Conservation (phyloP, 1,284 basidiomycete genomes). For the Boletus albobrunnescens region DNA sequence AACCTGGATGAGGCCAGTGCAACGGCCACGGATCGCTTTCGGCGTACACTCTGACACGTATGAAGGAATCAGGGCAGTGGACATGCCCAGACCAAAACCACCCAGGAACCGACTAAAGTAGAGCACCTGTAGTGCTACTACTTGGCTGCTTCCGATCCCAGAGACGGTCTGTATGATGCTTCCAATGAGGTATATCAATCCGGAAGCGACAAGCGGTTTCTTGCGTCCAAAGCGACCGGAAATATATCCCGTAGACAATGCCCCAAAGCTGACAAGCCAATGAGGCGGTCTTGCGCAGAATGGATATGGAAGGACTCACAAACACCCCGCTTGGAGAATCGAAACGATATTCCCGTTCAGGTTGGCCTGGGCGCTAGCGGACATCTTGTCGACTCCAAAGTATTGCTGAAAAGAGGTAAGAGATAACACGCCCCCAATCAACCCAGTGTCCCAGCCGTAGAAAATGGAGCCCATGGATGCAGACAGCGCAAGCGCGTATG, state of each 20-base stretch:
- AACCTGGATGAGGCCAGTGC: slow-evolving; percentile 55
- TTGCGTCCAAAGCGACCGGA: slow-evolving; percentile 46
- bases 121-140: slow-evolving; percentile 40
- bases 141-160: slow-evolving; percentile 40
- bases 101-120: slow-evolving; percentile 49
- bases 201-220: slow-evolving; percentile 46
- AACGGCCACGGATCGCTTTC: slow-evolving; percentile 51
- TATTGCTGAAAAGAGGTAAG: slow-evolving; percentile 44
- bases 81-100: slow-evolving; percentile 49
- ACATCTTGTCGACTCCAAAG: slow-evolving; percentile 42
- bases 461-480: slow-evolving; percentile 48
- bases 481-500: slow-evolving; percentile 43
- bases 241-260: slow-evolving; percentile 40
- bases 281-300: background rate
- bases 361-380: slow-evolving; percentile 35
- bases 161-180: slow-evolving; percentile 48
- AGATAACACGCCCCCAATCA: slow-evolving; percentile 48
- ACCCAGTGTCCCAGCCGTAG: slow-evolving; percentile 37
- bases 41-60: slow-evolving; percentile 59
- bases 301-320: slow-evolving; percentile 41
- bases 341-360: slow-evolving; percentile 55
- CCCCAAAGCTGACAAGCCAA: slow-evolving; percentile 39
- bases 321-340: slow-evolving; percentile 53
- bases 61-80: slow-evolving; percentile 52
- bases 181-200: slow-evolving; percentile 53